Evolutionary conservation across 768 basidiomycete species (phyloP).

Genomic region (Termitomyces bulborhizus): DNA sequence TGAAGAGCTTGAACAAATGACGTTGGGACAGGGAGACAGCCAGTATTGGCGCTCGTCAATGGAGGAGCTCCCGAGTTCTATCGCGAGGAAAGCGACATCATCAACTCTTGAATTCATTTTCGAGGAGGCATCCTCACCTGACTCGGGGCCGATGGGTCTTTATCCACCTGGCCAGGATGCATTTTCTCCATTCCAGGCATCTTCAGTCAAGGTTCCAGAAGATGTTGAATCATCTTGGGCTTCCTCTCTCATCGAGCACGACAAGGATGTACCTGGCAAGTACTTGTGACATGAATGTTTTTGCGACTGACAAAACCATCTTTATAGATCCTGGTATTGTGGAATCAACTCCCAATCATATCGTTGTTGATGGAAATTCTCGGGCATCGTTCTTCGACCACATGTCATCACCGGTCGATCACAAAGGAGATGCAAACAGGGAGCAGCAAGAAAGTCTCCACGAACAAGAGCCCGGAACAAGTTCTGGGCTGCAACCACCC

Average conservation of each 20-base stretch:
- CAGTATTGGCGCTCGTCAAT: constrained; percentile 22
- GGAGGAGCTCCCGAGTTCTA: constrained; percentile 8
- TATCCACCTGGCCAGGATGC: constrained; percentile 18
- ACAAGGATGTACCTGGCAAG: constrained; percentile 39
- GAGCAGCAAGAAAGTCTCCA: neutral
- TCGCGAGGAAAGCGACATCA: constrained; percentile 22
- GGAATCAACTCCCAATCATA: constrained; percentile 44
- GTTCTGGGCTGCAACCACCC: constrained; percentile 27
- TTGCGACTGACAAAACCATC: neutral
- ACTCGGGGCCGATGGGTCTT: constrained; percentile 15
- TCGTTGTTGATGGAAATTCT: constrained; percentile 20
- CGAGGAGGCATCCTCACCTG: constrained; percentile 24
- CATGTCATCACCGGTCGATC: constrained; percentile 20
- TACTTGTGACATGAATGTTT: neutral
- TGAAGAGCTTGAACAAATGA: constrained; percentile 41
- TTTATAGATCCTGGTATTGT: constrained; percentile 40
- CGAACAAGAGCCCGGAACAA: constrained; percentile 1
- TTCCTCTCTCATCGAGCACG: constrained; percentile 30
- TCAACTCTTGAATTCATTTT: constrained; percentile 32
- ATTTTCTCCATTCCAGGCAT: constrained; percentile 31
- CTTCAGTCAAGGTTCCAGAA: constrained; percentile 39
- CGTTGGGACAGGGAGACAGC: constrained; percentile 24
- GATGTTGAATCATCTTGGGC: constrained; percentile 40
- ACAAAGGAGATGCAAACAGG: neutral
- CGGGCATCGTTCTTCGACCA: constrained; percentile 35